These are phyloP conservation scores for Alternaria hordeiaustralica DNA, from an alignment of 2,329 filamentous ascomycete species.

Conservation along the genomic window DNA sequence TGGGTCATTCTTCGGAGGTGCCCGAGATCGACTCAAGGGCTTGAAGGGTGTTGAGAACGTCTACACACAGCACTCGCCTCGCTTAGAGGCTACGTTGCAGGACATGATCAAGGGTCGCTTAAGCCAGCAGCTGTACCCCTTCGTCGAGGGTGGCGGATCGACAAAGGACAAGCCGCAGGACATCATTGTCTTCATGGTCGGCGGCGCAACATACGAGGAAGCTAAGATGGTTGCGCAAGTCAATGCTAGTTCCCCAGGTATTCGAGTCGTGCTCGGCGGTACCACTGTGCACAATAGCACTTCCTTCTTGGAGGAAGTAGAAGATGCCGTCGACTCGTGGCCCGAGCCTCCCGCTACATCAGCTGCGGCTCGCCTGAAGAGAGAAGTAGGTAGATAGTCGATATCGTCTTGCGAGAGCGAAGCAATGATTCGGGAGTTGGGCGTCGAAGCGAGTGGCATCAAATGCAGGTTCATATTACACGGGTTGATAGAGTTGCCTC, in stretches of 20 bases:
- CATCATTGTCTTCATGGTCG: slow-evolving; percentile 92
- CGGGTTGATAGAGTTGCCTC: not conserved
- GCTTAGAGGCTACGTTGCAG: slow-evolving; percentile 85
- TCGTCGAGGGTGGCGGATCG: slow-evolving; percentile 84
- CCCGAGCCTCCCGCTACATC: slow-evolving; percentile 65
- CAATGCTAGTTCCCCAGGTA: slow-evolving; percentile 86
- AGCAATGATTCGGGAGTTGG: not conserved
- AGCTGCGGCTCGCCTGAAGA: slow-evolving; percentile 67
- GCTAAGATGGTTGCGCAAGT: slow-evolving; percentile 95
- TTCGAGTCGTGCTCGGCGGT: slow-evolving; percentile 87
- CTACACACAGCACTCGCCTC: slow-evolving; percentile 94
- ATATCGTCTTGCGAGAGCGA: not conserved
- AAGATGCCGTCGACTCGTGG: slow-evolving; percentile 87
- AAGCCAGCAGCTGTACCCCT: slow-evolving; percentile 87
- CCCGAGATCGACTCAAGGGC: slow-evolving; percentile 87
- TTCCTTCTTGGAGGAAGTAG: slow-evolving; percentile 89
- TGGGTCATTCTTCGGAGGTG: slow-evolving; percentile 83
- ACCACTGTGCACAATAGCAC: slow-evolving; percentile 87
- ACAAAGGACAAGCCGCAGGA: slow-evolving; percentile 97
- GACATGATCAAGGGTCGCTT: slow-evolving; percentile 91
- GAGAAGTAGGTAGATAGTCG: slow-evolving; percentile 61
- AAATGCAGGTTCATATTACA: not conserved
- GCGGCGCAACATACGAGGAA: slow-evolving; percentile 94
- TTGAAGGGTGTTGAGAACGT: slow-evolving; percentile 98
- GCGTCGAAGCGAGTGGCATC: not conserved